These are phyloP conservation scores for Vanrija sp. DNA, from an alignment of 1,284 basidiomycete genomes.

Conservation along the genomic window DNA sequence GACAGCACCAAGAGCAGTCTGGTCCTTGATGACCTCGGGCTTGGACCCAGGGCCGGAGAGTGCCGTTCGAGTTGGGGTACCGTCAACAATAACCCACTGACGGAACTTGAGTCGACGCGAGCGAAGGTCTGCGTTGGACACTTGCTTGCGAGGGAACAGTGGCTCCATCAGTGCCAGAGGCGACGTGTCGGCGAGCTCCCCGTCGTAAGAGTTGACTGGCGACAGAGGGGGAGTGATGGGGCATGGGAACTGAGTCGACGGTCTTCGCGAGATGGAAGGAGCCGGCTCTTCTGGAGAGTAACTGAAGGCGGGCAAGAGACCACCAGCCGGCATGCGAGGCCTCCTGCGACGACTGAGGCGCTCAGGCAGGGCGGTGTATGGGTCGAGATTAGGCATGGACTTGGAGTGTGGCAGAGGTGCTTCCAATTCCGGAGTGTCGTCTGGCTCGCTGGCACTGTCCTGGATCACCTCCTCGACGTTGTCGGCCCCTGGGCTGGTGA, in stretches of 20 bases:
- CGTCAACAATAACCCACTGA: slow-evolving; percentile 19
- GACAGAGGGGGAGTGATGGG: background rate
- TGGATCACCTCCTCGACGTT: background rate
- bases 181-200: background rate
- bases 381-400: background rate
- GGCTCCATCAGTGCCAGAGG: background rate
- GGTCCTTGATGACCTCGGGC: background rate
- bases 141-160: background rate
- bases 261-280: background rate
- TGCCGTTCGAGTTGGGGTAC: background rate
- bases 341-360: background rate
- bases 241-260: background rate
- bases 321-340: background rate
- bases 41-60: background rate
- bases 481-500: no score
- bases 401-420: background rate
- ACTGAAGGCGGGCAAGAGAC: background rate
- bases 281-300: background rate
- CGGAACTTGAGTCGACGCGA: slow-evolving; percentile 10
- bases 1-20: slow-evolving; percentile 3
- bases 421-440: background rate
- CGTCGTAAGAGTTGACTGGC: background rate
- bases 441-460: background rate
- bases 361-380: background rate
- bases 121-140: background rate